Conservation (phyloP, 441 rosid species). For the Metrosideros polymorpha region DNA sequence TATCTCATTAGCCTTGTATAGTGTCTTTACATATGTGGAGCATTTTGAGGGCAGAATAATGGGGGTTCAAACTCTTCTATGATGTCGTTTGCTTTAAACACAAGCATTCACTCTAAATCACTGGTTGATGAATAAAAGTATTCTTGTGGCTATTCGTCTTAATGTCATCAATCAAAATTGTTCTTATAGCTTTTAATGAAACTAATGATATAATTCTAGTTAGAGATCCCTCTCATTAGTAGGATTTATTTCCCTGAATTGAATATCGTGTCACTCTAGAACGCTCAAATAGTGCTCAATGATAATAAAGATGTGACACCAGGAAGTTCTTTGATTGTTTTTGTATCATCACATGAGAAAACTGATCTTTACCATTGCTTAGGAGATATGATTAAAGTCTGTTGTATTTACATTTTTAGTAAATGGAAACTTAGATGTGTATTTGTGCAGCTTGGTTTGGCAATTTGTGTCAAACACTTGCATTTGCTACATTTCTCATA, state of each 20-base stretch:
- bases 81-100: not conserved
- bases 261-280: not conserved
- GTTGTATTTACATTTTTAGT: not conserved
- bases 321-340: not conserved
- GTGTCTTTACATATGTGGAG: not conserved
- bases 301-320: not conserved
- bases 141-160: not conserved
- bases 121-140: not conserved
- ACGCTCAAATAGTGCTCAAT: not conserved
- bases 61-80: not conserved
- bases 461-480: not conserved
- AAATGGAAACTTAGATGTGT: not conserved
- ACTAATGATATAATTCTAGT: not conserved
- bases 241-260: not conserved
- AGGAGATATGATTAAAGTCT: not conserved
- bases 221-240: not conserved
- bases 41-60: not conserved
- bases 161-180: not conserved
- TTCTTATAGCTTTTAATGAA: not conserved
- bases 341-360: not conserved
- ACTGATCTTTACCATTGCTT: not conserved
- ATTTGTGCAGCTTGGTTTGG: not conserved
- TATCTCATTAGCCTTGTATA: not conserved
- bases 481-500: not conserved
- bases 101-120: not conserved